phyloP scores from a whole-genome alignment of 208 protist genomes.

The Leishmania aethiopica region DNA sequence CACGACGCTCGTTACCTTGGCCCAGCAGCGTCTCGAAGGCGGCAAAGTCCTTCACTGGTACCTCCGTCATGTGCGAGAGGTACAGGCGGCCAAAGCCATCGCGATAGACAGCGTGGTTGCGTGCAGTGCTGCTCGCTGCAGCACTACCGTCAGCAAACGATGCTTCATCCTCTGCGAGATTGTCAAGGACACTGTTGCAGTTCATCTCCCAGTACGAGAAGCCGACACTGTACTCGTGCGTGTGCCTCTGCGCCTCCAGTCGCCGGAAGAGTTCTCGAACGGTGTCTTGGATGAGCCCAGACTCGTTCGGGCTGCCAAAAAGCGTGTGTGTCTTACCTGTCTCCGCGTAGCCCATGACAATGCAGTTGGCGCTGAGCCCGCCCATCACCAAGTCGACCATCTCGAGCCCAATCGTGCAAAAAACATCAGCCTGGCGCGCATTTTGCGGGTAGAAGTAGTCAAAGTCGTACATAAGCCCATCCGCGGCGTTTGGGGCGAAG shows the following conservation, averaged over 20 bases:
- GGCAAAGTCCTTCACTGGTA: conserved; percentile 57
- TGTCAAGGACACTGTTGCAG: conserved; percentile 75
- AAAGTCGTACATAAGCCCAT: conserved; percentile 90
- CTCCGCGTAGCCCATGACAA: conserved; percentile 71
- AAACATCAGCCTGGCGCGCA: conserved; percentile 76
- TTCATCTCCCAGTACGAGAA: conserved; percentile 91
- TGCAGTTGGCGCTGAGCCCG: conserved; percentile 80
- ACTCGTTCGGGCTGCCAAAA: conserved; percentile 78
- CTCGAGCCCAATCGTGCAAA: conserved; percentile 77
- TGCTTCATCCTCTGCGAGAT: conserved; percentile 42
- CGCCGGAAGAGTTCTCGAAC: conserved; percentile 77
- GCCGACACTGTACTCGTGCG: conserved; percentile 59
- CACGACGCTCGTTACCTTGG: conserved; percentile 53
- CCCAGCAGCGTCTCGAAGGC: conserved; percentile 74
- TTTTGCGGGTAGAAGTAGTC: conserved; percentile 89
- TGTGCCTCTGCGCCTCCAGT: conserved; percentile 50
- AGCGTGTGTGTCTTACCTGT: conserved; percentile 90
- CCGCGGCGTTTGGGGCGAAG: conserved; percentile 53
- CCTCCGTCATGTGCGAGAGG: conserved; percentile 67
- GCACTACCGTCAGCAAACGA: conserved; percentile 15
- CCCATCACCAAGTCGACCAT: conserved; percentile 88
- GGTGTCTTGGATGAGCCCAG: conserved; percentile 88
- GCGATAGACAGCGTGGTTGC: conserved; percentile 57
- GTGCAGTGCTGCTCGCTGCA: conserved; percentile 9
- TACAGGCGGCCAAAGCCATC: conserved; percentile 73